Evolutionary conservation across 768 basidiomycete species (phyloP).

Genomic region (Coprinopsis sp.): DNA sequence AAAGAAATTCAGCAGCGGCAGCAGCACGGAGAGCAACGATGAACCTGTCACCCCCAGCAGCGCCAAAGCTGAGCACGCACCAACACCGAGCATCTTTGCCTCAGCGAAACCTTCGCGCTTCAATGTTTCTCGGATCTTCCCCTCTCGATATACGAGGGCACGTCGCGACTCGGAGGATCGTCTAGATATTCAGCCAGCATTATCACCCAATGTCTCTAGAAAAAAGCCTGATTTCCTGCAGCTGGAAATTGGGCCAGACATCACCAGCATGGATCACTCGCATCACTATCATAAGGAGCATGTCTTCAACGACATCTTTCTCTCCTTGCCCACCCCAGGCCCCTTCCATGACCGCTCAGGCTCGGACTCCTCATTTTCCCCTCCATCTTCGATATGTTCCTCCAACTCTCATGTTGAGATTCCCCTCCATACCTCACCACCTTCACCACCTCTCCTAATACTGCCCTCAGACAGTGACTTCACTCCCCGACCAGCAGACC

Average conservation of each 20-base stretch:
- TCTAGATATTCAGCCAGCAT: not conserved
- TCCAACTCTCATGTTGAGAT: slow-evolving; percentile 12
- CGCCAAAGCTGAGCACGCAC: slow-evolving; percentile 8
- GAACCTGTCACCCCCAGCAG: slow-evolving; percentile 20
- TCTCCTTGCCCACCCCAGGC: slow-evolving; percentile 7
- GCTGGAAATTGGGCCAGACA: slow-evolving; percentile 12
- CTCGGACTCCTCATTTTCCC: slow-evolving; percentile 16
- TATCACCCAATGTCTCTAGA: slow-evolving; percentile 4
- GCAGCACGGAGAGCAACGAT: slow-evolving; percentile 13
- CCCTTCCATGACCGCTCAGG: not conserved
- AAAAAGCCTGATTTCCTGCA: slow-evolving; percentile 19
- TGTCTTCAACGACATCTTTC: slow-evolving; percentile 8
- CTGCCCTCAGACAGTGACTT: slow-evolving; percentile 16
- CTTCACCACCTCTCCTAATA: slow-evolving; percentile 13
- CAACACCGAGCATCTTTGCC: slow-evolving; percentile 7
- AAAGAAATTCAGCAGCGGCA: slow-evolving; percentile 7
- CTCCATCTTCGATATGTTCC: slow-evolving; percentile 20
- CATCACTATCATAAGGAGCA: slow-evolving; percentile 3
- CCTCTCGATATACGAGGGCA: slow-evolving; percentile 31
- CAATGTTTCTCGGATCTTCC: slow-evolving; percentile 33
- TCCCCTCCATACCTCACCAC: slow-evolving; percentile 23
- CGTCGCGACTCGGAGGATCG: slow-evolving; percentile 6
- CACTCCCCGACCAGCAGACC: slow-evolving; percentile 25
- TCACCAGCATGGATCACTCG: slow-evolving; percentile 1
- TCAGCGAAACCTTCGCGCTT: slow-evolving; percentile 10